Evolutionary conservation across 2,329 filamentous ascomycete genomes (phyloP).

Genomic region (Fusarium siculi): DNA sequence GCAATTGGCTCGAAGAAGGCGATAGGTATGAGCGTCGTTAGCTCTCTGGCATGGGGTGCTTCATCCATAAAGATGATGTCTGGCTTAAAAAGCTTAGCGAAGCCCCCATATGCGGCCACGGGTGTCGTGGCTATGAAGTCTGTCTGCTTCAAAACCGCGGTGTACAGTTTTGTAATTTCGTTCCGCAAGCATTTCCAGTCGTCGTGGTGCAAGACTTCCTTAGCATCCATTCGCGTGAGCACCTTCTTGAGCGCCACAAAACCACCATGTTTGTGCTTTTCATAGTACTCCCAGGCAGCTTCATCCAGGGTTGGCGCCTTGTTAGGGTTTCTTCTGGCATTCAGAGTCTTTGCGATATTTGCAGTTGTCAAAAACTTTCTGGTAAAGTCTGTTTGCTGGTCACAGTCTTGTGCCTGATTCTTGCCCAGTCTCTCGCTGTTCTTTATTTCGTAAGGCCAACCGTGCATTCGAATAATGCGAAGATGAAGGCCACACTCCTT

Average conservation of each 20-base stretch:
- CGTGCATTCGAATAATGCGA: constrained; percentile 53
- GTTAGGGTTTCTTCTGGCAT: constrained; percentile 18
- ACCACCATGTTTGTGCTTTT: constrained; percentile 43
- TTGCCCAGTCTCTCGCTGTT: constrained; percentile 47
- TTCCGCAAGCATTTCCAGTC: constrained; percentile 47
- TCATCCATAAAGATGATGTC: constrained; percentile 90
- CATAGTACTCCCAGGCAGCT: constrained; percentile 55
- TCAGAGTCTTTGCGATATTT: constrained; percentile 34
- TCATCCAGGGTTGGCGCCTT: constrained; percentile 56
- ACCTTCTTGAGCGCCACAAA: constrained; percentile 52
- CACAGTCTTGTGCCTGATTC: neutral
- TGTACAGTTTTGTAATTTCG: constrained; percentile 52
- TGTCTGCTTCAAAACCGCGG: constrained; percentile 49
- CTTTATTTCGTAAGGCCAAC: constrained; percentile 53
- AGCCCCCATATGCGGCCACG: constrained; percentile 53
- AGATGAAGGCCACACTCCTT: constrained; percentile 49
- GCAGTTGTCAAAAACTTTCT: constrained; percentile 48
- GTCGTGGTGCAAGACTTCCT: constrained; percentile 39
- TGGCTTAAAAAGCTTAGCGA: constrained; percentile 71
- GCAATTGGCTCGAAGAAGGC: constrained; percentile 55
- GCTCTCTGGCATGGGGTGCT: constrained; percentile 58
- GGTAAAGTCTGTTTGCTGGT: constrained; percentile 47
- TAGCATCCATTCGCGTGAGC: constrained; percentile 48
- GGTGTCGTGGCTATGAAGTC: constrained; percentile 61
- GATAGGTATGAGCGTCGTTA: constrained; percentile 57